A percentile compares a stretch with the other conserved stretches of the same genome.
phyloP scores from a whole-genome alignment of 2,329 filamentous ascomycete species.

The Fusarium transvaalense region DNA sequence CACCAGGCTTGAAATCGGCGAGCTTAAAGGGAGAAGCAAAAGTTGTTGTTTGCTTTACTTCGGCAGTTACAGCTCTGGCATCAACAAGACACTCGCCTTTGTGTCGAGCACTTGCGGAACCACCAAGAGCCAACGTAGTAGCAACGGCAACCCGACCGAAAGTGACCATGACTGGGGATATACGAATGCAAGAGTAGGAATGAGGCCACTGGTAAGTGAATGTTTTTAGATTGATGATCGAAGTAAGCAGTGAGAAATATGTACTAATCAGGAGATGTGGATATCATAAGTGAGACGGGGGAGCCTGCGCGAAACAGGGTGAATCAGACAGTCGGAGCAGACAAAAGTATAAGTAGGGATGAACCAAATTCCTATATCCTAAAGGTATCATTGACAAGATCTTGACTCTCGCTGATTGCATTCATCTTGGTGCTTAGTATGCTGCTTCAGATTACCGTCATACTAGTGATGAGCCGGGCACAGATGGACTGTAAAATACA shows the following conservation, averaged over 20 bases:
- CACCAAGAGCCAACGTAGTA: slow-evolving; percentile 30
- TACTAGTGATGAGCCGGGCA: slow-evolving; percentile 1
- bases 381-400: not conserved
- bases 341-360: not conserved
- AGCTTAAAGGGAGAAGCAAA: slow-evolving; percentile 1
- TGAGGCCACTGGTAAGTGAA: not conserved
- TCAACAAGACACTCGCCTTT: slow-evolving; percentile 19
- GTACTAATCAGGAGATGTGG: not conserved
- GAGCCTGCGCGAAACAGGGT: not conserved
- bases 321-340: not conserved
- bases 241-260: slow-evolving; percentile 6
- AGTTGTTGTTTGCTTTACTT: slow-evolving; percentile 11
- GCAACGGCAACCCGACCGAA: slow-evolving; percentile 29
- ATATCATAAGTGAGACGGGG: not conserved
- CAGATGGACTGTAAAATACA: slow-evolving; percentile 8
- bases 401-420: not conserved
- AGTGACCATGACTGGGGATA: slow-evolving; percentile 33
- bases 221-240: not conserved
- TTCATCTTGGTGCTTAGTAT: not conserved
- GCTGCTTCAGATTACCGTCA: not conserved
- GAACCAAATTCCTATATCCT: not conserved
- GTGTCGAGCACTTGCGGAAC: slow-evolving; percentile 29
- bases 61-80: slow-evolving; percentile 6
- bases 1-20: slow-evolving; percentile 47
- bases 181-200: not conserved